Evolutionary conservation across 352 stramenopile species (phyloP), one percentile per base, ranked within the genome.

Genomic region (Globisporangium nunn): DNA sequence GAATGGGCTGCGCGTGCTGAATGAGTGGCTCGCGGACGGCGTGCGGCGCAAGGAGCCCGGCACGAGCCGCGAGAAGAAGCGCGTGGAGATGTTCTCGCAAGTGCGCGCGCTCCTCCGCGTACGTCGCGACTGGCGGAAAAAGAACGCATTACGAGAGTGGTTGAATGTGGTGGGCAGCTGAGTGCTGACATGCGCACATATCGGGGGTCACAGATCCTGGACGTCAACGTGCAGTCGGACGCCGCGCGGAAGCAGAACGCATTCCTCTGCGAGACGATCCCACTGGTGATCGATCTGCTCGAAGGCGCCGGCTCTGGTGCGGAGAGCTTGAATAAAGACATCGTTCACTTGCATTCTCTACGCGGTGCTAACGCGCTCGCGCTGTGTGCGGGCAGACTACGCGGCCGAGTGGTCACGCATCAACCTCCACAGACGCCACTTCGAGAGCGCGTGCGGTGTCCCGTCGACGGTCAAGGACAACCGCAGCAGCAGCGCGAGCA

Each of bases 391-490:
- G 23, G 48, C 18, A 88, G 81, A 89, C 11, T 90, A 74, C 49
- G 72, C 77, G 14, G 74, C 75, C 10, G 82, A 90, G 56, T 86
- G 75, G 75, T 88, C 79, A 56, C 79, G 74, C 50, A 52, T 92
- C 35, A 92, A 92, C 54, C 78, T 90, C 59, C 86, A 86, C 29
- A 74, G 80, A 3, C 80, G 79, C 29, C 78, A 92, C 54, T 89
- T 92, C 59, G 82, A 92, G 68, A 86, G 75, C 63, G 71, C 78
- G 50, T 89, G 78, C 53, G 80, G 78, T n/a, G 55, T 85, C 18
- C 52, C 72, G 2, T 86, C 77, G 55, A 81, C 69, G 4, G 68
- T 73, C 12, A 80, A 76, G 23, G 67, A 87, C 8, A 54, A 55
- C 14, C 64, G 59, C 51, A 46, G 44, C 48, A 61, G 51, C 45